A percentile compares a stretch with the other conserved stretches of the same genome.
phyloP scores from a whole-genome alignment of 2,329 filamentous ascomycete species.

The Magnaporthiopsis rhizophila region DNA sequence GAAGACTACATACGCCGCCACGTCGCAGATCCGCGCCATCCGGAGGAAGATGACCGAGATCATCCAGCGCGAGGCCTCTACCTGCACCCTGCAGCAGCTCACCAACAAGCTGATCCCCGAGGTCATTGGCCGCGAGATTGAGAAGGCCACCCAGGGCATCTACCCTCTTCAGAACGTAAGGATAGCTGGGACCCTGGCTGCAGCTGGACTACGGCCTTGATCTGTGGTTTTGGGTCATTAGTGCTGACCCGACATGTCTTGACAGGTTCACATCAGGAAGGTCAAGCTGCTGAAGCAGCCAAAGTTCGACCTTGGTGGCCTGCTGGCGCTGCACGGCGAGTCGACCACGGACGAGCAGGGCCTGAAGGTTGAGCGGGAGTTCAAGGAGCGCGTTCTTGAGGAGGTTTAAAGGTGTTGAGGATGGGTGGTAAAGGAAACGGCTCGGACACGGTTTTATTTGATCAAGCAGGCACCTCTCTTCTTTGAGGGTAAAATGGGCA shows the following conservation, averaged over 20 bases:
- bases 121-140: slow-evolving; percentile 98
- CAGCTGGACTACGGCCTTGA: no score
- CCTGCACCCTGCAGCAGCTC: slow-evolving; percentile 91
- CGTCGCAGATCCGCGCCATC: slow-evolving; percentile 95
- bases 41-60: slow-evolving; percentile 99
- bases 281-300: slow-evolving; percentile 98
- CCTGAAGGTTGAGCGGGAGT: slow-evolving; percentile 98
- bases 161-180: slow-evolving; percentile 98
- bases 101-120: slow-evolving; percentile 98
- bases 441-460: slow-evolving; percentile 29
- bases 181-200: not conserved
- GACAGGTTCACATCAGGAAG: slow-evolving; percentile 97
- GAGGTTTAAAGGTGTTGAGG: slow-evolving; percentile 63
- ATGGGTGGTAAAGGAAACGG: slow-evolving; percentile 31
- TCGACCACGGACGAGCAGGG: slow-evolving; percentile 91
- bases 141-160: slow-evolving; percentile 99
- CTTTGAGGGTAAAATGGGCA: slow-evolving; percentile 22
- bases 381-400: slow-evolving; percentile 96
- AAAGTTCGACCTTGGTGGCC: slow-evolving; percentile 97
- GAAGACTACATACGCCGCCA: slow-evolving; percentile 98
- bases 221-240: no score
- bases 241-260: not conserved
- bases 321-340: slow-evolving; percentile 96
- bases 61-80: slow-evolving; percentile 90
- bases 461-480: slow-evolving; percentile 19